Evolutionary conservation across 2,329 filamentous ascomycete genomes (phyloP).

Genomic region (Rutstroemia sp.): DNA sequence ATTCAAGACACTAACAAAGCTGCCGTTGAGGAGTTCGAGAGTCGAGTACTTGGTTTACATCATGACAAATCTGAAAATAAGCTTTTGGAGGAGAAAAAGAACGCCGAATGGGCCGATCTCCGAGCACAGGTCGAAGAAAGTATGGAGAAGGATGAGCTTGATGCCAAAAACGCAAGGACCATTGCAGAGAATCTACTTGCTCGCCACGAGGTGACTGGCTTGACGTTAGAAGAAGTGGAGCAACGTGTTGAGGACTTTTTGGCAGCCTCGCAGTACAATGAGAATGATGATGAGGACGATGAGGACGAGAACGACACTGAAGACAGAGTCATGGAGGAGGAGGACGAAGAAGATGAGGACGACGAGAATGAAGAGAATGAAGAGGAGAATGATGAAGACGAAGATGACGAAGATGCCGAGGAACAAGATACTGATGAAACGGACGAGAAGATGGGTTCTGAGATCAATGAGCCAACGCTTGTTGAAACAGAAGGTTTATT

Average conservation of each 20-base stretch:
- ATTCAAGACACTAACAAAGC: slow-evolving; percentile 65
- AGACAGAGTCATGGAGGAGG: not conserved
- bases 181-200: slow-evolving; percentile 11
- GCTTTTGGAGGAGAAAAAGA: slow-evolving; percentile 17
- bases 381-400: slow-evolving; percentile 4
- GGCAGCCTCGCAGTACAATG: slow-evolving; percentile 4
- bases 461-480: slow-evolving; percentile 12
- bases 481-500: slow-evolving; percentile 18
- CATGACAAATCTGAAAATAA: slow-evolving; percentile 28
- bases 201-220: slow-evolving; percentile 8
- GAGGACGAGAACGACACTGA: not conserved
- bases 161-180: slow-evolving; percentile 10
- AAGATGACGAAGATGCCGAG: not conserved
- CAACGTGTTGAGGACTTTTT: slow-evolving; percentile 12
- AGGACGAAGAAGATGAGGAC: slow-evolving; percentile 7
- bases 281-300: not conserved
- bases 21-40: slow-evolving; percentile 63
- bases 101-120: slow-evolving; percentile 26
- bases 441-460: not conserved
- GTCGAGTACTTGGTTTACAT: slow-evolving; percentile 46
- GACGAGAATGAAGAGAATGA: slow-evolving; percentile 9
- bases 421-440: not conserved
- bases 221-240: slow-evolving; percentile 10
- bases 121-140: slow-evolving; percentile 29
- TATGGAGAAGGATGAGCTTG: slow-evolving; percentile 26